Base-by-base conservation (phyloP, 2,329 filamentous ascomycete genomes). In the Thelonectria blattea region DNA sequence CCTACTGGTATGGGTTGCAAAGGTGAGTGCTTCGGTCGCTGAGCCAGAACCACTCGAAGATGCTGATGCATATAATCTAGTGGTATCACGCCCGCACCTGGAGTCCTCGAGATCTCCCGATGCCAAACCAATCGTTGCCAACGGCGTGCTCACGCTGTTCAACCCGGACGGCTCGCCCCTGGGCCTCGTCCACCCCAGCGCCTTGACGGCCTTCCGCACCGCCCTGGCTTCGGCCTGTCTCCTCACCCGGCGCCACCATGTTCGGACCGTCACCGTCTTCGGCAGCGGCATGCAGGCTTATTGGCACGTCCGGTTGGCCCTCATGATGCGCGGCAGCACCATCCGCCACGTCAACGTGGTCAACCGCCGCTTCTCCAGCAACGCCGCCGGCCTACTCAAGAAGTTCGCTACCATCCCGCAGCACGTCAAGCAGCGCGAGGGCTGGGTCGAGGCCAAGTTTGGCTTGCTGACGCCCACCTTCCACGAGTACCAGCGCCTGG, bases 251-350 rank as follows among this genome's bases (percentile, higher is more conserved):
- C 91, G 94, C 57, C 80, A 84, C 56, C 84, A 84, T 27, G 89
- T 96, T 43, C 88, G 89, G 72, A 91, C 88, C 14, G 73, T 97
- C 11, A 88, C 90, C 14, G 89, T 96, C 54, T 98, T 97, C 74
- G 94, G 94, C 22, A 89, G 90, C 34, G 94, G 94, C 47, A 88
- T 90, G 68, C 93, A 97, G 79, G 94, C 94, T 12, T 96, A 94
- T 79, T 98, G 93, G 93, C 94, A 97, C 74, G 87, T 96, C 45
- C 89, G 93, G 1, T 84, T 98, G 5, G 89, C 93, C 0, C 83
- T 98, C 11, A 83, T 94, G 64, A 82, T 95, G 51, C 89, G 84
- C 20, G 86, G 86, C 2, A 56, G 79, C 47, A 91, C 92, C 18
- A 89, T 97, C 68, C 88, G 89, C 68, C 86, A 90, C 60, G 85